phyloP scores from a whole-genome alignment of 805 yeast genomes.

The Myxozyma sirexii region DNA sequence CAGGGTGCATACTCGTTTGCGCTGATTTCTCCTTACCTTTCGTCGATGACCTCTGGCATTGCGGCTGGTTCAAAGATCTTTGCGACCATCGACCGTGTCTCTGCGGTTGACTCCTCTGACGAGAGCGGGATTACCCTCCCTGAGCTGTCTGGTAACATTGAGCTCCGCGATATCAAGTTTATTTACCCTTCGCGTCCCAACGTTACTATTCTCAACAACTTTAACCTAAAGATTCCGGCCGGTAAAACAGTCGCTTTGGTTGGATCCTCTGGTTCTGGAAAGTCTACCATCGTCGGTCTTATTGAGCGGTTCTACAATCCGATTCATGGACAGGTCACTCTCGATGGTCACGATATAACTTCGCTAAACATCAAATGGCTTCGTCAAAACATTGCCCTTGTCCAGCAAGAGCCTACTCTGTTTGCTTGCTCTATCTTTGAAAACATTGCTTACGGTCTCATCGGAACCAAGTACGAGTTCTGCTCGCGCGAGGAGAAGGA shows the following conservation, averaged over 20 bases:
- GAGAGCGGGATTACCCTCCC: constrained; percentile 35
- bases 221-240: constrained; percentile 76
- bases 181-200: constrained; percentile 81
- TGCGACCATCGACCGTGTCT: constrained; percentile 48
- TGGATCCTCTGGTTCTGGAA: constrained; percentile 95
- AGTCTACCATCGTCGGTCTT: constrained; percentile 82
- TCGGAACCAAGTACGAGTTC: constrained; percentile 39
- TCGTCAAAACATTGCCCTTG: constrained; percentile 79
- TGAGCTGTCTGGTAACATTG: constrained; percentile 62
- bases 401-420: constrained; percentile 94
- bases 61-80: constrained; percentile 46
- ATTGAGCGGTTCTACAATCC: constrained; percentile 90
- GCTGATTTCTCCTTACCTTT: constrained; percentile 46
- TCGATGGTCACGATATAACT: constrained; percentile 82
- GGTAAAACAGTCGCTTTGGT: constrained; percentile 92
- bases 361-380: constrained; percentile 74
- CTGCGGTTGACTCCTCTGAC: constrained; percentile 42
- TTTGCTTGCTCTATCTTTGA: constrained; percentile 86
- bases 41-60: constrained; percentile 44
- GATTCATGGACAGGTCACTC: constrained; percentile 66
- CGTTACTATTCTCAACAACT: constrained; percentile 77
- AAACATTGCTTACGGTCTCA: constrained; percentile 75
- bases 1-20: constrained; percentile 49
- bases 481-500: constrained; percentile 46
- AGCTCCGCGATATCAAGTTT: constrained; percentile 80